phyloP scores from a whole-genome alignment of 345 rosid genomes.

The Aegle marmelos region DNA sequence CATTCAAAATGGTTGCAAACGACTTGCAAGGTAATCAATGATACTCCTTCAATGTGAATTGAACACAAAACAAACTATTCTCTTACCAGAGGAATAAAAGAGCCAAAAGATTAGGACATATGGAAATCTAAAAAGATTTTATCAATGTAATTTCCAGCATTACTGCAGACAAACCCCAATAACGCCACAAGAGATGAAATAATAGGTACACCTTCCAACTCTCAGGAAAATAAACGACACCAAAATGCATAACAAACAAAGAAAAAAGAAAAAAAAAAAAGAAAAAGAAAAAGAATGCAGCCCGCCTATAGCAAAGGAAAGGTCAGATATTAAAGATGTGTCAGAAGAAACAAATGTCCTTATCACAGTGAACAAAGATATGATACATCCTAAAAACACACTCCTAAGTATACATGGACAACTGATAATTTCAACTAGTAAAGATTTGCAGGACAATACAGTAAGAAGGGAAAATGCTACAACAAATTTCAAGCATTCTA shows the following conservation, averaged over 20 bases:
- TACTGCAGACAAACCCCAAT: background rate
- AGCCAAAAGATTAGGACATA: background rate
- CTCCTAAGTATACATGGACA: background rate
- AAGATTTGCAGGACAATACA: background rate
- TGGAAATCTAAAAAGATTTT: background rate
- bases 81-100: background rate
- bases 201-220: background rate
- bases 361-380: background rate
- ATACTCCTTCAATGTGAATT: background rate
- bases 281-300: background rate
- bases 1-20: constrained; percentile 8
- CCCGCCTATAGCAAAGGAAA: background rate
- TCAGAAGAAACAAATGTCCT: background rate
- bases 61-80: background rate
- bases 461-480: background rate
- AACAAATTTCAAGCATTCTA: constrained; percentile 4
- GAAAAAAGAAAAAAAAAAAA: background rate
- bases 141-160: background rate
- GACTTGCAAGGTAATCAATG: background rate
- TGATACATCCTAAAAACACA: background rate
- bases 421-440: background rate
- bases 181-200: background rate
- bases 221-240: background rate
- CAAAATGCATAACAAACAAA: background rate
- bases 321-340: background rate